phyloP scores from a whole-genome alignment of 306 rosid genomes.

The Castanea mollissima region DNA sequence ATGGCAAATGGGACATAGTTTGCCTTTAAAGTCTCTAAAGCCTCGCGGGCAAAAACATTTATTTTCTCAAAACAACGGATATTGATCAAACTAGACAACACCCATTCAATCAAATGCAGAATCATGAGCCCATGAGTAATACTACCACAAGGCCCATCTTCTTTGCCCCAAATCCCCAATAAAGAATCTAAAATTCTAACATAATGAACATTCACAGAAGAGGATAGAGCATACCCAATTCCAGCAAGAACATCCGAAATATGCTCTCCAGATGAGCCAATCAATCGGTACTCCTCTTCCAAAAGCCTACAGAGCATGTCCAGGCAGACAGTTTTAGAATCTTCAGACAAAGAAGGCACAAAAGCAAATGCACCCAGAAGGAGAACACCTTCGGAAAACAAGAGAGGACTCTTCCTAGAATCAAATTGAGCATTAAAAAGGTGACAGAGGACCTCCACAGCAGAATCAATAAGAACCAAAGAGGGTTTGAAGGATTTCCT shows the following conservation, averaged over 20 bases:
- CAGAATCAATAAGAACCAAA: conserved; percentile 45
- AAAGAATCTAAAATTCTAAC: conserved; percentile 48
- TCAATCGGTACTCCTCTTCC: conserved; percentile 34
- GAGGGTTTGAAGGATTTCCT: conserved; percentile 68
- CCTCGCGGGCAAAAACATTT: conserved; percentile 28
- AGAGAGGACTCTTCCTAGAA: conserved; percentile 26
- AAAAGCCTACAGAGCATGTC: conserved; percentile 44
- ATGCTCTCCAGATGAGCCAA: conserved; percentile 37
- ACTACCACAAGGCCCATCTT: conserved; percentile 47
- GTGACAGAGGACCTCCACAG: conserved; percentile 34
- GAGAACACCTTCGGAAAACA: conserved; percentile 53
- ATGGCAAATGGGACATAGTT: conserved; percentile 51
- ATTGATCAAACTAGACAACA: conserved; percentile 48
- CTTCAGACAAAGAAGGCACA: conserved; percentile 44
- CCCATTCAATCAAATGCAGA: conserved; percentile 80
- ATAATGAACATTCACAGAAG: conserved; percentile 48
- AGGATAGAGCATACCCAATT: conserved; percentile 78
- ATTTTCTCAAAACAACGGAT: conserved; percentile 44
- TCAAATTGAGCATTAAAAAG: conserved; percentile 37
- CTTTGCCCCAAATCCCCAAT: conserved; percentile 65
- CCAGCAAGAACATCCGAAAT: conserved; percentile 75
- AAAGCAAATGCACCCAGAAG: conserved; percentile 66
- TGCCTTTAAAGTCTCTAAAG: conserved; percentile 44
- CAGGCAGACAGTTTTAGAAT: conserved; percentile 50
- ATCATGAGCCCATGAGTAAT: conserved; percentile 66